These are phyloP conservation scores for Clonostachys solani DNA, from an alignment of 2,329 filamentous ascomycete species.

Conservation along the genomic window DNA sequence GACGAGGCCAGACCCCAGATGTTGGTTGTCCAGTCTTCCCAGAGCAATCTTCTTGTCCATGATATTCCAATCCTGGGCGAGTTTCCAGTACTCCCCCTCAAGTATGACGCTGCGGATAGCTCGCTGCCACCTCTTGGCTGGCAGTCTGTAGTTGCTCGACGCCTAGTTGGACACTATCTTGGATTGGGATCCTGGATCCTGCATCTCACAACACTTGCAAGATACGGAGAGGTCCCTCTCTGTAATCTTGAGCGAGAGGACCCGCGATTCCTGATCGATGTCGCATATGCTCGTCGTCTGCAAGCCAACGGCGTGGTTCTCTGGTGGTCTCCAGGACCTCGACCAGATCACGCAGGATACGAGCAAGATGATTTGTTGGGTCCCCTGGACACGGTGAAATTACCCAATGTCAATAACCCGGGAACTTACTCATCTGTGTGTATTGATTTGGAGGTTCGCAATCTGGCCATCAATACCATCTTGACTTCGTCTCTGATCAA, in stretches of 20 bases:
- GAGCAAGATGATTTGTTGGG: conserved; percentile 87
- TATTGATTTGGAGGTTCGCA: conserved; percentile 90
- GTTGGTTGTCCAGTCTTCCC: conserved; percentile 87
- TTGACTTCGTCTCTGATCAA: conserved; percentile 95
- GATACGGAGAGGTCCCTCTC: conserved; percentile 90
- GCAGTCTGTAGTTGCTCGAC: conserved; percentile 84
- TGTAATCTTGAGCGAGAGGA: conserved; percentile 96
- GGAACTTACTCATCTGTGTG: conserved; percentile 95
- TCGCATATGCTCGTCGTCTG: conserved; percentile 86
- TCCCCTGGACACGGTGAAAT: conserved; percentile 78
- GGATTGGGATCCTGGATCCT: conserved; percentile 89
- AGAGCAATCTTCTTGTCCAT: conserved; percentile 73
- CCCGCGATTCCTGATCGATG: conserved; percentile 89
- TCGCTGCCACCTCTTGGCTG: conserved; percentile 88
- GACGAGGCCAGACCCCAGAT: conserved; percentile 79
- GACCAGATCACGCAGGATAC: conserved; percentile 92
- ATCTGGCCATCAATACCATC: conserved; percentile 96
- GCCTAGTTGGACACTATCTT: conserved; percentile 84
- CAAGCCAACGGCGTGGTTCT: conserved; percentile 90
- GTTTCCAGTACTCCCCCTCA: conserved; percentile 77
- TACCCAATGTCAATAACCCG: conserved; percentile 90
- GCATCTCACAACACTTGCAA: conserved; percentile 80
- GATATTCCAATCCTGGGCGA: conserved; percentile 82
- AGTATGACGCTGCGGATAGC: conserved; percentile 78
- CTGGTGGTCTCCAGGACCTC: conserved; percentile 89